Base-by-base conservation (phyloP, 768 basidiomycete species). In the Crepidotus variabilis region DNA sequence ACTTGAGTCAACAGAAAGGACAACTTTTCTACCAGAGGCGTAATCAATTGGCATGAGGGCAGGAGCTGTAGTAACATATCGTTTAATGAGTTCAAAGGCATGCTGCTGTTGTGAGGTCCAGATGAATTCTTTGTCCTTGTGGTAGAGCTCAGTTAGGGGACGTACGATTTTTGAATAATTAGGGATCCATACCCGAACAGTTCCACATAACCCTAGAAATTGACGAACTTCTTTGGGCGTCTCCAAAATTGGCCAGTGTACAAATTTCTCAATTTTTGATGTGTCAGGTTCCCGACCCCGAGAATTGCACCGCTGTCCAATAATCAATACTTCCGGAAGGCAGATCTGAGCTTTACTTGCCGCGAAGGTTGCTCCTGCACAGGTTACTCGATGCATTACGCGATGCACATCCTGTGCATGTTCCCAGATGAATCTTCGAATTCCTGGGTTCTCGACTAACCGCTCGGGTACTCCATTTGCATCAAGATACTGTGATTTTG, bases 381-480 rank as follows among this genome's bases (percentile, higher is more conserved):
- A 59, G 23, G 67, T 62, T 1, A 77, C 55, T 0, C 60, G 33
- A 11, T 76, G 71, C 5, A 75, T 52, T 2, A 78, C 55, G 0
- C 68, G 48, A 45, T 78, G 66, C 7, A 76, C 54, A 23, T 71
- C 62, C 3, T 51, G 8, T 0, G 67, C 57, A 49, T 78, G 71
- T 51, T 79, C 72, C 68, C 71, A 78, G 0, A 79, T 63, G 50
- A 80, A 81, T 0, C 60, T 50, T 0, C 60, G 58, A n/a, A 73
- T 69, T 2, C 65, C 65, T 0, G 66, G 56, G 50, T 73, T 73
- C 34, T 69, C 62, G 0, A 34, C 9, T 0, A 72, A 9, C 0
- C 35, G 33, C 43, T 71, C 23, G 6, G 53, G 71, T 0, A 66
- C 57, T 9, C 71, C 70, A 11, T 54, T 6, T 0, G 18, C 3